Percentiles rank a stretch among this genome's conserved stretches.
Evolutionary conservation across 2,329 filamentous ascomycete genomes (phyloP).

Genomic region (Aspergillus brasiliensis): DNA sequence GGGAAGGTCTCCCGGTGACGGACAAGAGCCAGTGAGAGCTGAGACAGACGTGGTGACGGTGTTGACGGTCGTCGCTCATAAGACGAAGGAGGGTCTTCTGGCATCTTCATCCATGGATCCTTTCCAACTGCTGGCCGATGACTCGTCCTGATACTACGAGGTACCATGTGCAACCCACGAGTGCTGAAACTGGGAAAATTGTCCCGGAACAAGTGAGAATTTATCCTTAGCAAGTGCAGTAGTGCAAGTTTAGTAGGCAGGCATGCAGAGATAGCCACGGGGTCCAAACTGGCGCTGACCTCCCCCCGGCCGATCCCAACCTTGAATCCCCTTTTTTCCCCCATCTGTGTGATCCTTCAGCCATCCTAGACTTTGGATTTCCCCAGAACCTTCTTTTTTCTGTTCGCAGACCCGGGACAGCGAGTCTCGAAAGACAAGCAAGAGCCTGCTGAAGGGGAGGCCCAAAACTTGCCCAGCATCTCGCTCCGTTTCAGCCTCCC

Average conservation of each 20-base stretch:
- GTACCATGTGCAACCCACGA: neutral
- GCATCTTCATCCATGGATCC: neutral
- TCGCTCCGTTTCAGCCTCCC: constrained; percentile 23
- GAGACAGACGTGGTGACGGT: neutral
- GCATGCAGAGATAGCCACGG: neutral
- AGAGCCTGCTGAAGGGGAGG: neutral
- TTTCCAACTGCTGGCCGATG: constrained; percentile 21
- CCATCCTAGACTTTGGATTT: no score
- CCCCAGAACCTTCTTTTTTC: no score
- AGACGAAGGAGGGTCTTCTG: neutral
- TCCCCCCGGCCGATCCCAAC: neutral
- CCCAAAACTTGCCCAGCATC: neutral
- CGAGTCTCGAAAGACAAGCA: neutral
- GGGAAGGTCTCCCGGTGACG: neutral
- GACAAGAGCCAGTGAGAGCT: neutral
- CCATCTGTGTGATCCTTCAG: no score
- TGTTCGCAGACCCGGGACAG: no score
- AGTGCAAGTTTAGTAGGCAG: neutral
- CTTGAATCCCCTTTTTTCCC: neutral
- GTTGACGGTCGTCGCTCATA: neutral
- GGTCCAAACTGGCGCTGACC: neutral
- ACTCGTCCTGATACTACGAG: neutral
- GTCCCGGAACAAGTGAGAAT: neutral
- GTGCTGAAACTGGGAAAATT: neutral
- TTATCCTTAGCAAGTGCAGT: neutral